Conservation (phyloP, 1,284 basidiomycete species). For the Lentinus polychrous region DNA sequence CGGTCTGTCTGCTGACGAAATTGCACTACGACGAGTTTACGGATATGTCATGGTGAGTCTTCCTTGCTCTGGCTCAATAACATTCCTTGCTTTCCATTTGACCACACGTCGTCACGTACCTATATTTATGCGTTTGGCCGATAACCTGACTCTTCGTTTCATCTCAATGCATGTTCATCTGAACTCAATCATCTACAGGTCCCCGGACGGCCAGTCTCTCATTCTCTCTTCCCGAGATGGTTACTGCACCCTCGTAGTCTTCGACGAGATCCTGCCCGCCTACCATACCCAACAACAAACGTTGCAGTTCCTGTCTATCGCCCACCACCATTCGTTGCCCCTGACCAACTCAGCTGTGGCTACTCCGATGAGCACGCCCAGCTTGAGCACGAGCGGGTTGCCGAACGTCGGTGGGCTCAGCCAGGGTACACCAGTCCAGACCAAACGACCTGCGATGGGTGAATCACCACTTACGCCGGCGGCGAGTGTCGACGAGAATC, state of each 20-base stretch:
- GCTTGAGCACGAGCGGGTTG: constrained; percentile 28
- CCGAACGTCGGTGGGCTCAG: constrained; percentile 14
- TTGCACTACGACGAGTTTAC: constrained; percentile 98
- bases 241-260: constrained; percentile 91
- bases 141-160: background rate
- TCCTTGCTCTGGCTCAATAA: background rate
- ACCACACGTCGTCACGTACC: too few relatives aligned
- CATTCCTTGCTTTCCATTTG: background rate
- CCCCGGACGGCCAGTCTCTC: constrained; percentile 90
- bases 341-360: constrained; percentile 34
- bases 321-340: constrained; percentile 71
- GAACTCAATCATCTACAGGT: constrained; percentile 46
- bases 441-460: constrained; percentile 38
- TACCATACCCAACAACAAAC: constrained; percentile 86
- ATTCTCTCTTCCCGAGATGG: constrained; percentile 92
- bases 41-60: constrained; percentile 86
- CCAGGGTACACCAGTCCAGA: constrained; percentile 38
- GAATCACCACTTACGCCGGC: constrained; percentile 47
- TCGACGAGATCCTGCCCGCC: constrained; percentile 84
- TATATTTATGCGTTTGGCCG: too few relatives aligned
- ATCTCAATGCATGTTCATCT: constrained; percentile 1
- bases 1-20: constrained; percentile 90
- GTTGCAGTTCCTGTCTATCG: constrained; percentile 81
- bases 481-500: constrained; percentile 36
- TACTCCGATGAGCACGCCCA: constrained; percentile 34